A percentile compares a stretch with the other conserved stretches of the same genome.
These are phyloP conservation scores for Didymella exigua DNA, from an alignment of 2,329 filamentous ascomycete species.

Conservation along the genomic window DNA sequence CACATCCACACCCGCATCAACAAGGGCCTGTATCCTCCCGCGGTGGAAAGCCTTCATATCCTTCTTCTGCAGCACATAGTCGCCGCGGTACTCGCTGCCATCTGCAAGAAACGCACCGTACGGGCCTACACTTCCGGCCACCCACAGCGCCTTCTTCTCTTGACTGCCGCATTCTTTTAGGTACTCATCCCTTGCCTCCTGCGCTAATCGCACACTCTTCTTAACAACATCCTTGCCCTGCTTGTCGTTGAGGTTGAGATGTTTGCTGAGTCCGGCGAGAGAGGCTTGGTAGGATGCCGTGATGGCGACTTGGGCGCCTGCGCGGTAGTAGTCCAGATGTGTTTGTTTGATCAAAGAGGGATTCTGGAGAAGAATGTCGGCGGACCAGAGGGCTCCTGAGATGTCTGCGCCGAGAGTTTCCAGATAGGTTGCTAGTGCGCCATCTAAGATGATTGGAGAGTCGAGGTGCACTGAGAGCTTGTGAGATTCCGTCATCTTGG, in stretches of 20 bases:
- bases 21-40: constrained; percentile 49
- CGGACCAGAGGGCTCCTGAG: constrained; percentile 54
- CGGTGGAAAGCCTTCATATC: constrained; percentile 53
- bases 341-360: constrained; percentile 51
- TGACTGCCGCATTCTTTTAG: constrained; percentile 12
- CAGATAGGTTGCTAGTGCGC: constrained; percentile 56
- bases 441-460: constrained; percentile 51
- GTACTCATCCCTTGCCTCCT: constrained; percentile 46
- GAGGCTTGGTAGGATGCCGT: constrained; percentile 57
- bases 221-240: constrained; percentile 47
- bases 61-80: constrained; percentile 42
- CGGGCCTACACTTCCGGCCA: constrained; percentile 56
- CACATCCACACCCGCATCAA: constrained; percentile 51
- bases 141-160: not conserved
- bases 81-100: constrained; percentile 55
- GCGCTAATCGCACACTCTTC: constrained; percentile 51
- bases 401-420: constrained; percentile 53
- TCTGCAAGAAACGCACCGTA: constrained; percentile 56
- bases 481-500: constrained; percentile 1
- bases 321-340: constrained; percentile 53
- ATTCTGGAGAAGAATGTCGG: constrained; percentile 48
- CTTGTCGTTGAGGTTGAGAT: constrained; percentile 42
- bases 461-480: constrained; percentile 28
- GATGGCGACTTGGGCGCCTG: constrained; percentile 55
- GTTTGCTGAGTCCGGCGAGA: constrained; percentile 48